Evolutionary conservation across 164 flowering plant genomes (phyloP).

Genomic region (Chimonanthus praecox): DNA sequence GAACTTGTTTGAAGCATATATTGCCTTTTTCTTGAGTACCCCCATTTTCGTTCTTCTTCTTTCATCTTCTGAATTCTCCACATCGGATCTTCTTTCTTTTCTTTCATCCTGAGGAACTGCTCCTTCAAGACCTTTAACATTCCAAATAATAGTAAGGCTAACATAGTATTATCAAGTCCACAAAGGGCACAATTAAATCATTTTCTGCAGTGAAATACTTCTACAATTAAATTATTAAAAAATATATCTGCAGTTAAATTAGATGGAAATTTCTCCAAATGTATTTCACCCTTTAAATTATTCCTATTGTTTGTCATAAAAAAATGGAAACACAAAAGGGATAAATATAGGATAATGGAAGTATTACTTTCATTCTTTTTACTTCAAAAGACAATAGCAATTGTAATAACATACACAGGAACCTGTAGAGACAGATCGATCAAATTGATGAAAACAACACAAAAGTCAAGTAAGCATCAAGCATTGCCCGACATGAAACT

Average conservation of each 20-base stretch:
- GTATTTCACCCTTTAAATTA: not conserved
- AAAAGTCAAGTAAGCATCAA: not conserved
- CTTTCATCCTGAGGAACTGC: constrained; percentile 42
- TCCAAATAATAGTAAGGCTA: not conserved
- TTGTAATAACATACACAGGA: not conserved
- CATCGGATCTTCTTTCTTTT: constrained; percentile 64
- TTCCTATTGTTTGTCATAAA: not conserved
- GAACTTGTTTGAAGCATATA: constrained; percentile 79
- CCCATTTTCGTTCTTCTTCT: constrained; percentile 70
- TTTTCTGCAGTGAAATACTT: not conserved
- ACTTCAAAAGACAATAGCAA: not conserved
- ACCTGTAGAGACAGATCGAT: not conserved
- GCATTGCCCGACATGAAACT: not conserved
- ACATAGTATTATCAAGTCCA: not conserved
- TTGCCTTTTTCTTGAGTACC: constrained; percentile 67
- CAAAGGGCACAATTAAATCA: not conserved
- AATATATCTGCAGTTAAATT: not conserved
- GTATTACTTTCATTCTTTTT: not conserved
- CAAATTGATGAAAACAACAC: not conserved
- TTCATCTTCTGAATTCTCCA: constrained; percentile 79
- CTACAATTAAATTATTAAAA: not conserved
- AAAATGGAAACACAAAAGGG: not conserved
- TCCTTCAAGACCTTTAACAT: constrained; percentile 38
- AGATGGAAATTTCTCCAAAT: not conserved
- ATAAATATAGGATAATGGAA: not conserved